Evolutionary conservation across 2,329 filamentous ascomycete genomes (phyloP).

Genomic region (Achaetomium macrosporum): DNA sequence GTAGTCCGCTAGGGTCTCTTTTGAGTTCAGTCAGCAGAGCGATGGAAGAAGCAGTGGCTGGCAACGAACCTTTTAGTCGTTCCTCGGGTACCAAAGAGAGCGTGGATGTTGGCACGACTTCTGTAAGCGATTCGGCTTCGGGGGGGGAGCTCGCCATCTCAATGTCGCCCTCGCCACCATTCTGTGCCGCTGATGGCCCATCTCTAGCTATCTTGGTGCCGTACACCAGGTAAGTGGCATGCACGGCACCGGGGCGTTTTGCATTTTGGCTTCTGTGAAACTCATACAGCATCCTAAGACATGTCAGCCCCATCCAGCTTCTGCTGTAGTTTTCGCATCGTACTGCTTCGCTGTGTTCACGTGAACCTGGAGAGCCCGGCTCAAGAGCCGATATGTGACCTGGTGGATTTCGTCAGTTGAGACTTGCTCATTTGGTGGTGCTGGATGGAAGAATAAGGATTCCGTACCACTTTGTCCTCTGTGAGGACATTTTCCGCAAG

Average conservation of each 20-base stretch:
- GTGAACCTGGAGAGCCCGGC: conserved; percentile 75
- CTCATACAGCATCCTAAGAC: conserved; percentile 71
- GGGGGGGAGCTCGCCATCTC: conserved; percentile 64
- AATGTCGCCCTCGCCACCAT: conserved; percentile 54
- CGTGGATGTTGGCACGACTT: conserved; percentile 49
- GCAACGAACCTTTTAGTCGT: conserved; percentile 55
- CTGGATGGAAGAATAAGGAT: conserved; percentile 5
- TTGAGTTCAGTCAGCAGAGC: conserved; percentile 11
- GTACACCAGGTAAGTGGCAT: conserved; percentile 87
- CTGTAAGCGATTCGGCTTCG: conserved; percentile 44
- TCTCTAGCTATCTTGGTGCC: conserved; percentile 52
- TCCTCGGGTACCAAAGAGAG: conserved; percentile 68
- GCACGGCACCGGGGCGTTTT: conserved; percentile 66
- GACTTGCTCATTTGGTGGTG: not conserved
- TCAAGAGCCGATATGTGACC: conserved; percentile 83
- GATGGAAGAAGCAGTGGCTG: not conserved
- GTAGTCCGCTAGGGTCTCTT: conserved; percentile 63
- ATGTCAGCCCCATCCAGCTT: conserved; percentile 5
- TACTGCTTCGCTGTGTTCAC: conserved; percentile 87
- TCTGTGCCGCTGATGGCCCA: conserved; percentile 17
- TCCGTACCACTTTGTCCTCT: conserved; percentile 63
- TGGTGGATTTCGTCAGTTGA: conserved; percentile 32
- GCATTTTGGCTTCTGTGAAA: conserved; percentile 75
- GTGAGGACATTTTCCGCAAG: conserved; percentile 71
- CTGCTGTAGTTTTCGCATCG: conserved; percentile 21